These are phyloP conservation scores for Podospora anserina DNA, from an alignment of 495 filamentous ascomycete genomes.

Conservation along the genomic window DNA sequence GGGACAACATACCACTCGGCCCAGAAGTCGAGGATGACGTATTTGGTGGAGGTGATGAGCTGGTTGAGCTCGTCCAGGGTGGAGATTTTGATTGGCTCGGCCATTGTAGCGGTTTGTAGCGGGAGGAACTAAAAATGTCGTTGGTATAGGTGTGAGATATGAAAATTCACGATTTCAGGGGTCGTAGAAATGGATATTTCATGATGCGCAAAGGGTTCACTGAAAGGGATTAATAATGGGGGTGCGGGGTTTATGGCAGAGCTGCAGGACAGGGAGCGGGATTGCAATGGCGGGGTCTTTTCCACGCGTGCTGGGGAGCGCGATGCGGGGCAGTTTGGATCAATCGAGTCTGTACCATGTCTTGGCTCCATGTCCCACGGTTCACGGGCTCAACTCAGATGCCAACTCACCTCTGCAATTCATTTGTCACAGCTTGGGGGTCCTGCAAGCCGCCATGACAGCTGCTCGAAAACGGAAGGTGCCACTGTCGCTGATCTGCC, in stretches of 20 bases:
- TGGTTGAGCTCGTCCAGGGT: conserved; percentile 31
- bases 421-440: conserved; percentile 3
- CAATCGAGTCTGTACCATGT: too few species aligned
- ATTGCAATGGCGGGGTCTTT: background rate
- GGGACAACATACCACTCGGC: conserved; percentile 67
- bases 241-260: background rate
- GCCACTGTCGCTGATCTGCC: background rate
- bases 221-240: background rate
- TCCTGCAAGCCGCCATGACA: too few species aligned
- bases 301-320: background rate
- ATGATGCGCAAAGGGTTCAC: background rate
- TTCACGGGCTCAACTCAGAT: background rate
- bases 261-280: background rate
- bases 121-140: background rate
- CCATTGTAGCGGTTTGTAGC: conserved; percentile 15
- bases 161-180: background rate
- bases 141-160: too few species aligned
- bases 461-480: background rate
- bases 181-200: background rate
- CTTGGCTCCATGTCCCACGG: background rate
- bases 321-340: background rate
- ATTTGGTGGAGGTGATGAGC: conserved; percentile 36
- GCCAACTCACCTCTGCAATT: background rate
- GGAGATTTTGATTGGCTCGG: conserved; percentile 25
- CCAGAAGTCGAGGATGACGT: conserved; percentile 50